Base-by-base conservation (phyloP, 2,329 filamentous ascomycete genomes). In the Thelonectria olida region DNA sequence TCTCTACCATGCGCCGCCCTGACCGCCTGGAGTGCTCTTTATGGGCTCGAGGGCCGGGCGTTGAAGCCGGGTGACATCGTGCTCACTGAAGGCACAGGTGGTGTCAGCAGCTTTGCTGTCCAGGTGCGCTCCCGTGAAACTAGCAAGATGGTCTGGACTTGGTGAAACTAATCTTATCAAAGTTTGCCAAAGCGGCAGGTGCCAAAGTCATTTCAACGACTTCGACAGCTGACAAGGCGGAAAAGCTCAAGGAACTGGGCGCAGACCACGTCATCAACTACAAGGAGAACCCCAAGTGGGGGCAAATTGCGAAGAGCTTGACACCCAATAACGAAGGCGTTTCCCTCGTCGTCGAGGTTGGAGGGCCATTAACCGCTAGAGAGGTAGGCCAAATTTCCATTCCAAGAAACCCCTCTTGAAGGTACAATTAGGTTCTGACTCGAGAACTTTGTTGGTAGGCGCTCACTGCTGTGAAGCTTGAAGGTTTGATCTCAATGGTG, bases 271-370 rank as follows among this genome's bases (percentile, higher is more conserved):
- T 84, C 2, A 80, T 90, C 72, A 90, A 90, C 74, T 91, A 91
- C 74, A 84, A 81, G 60, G 80, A 73, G 0, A 80, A 79, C n/a
- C 74, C 82, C 0, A 81, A 86, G 45, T 91, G 88, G 89, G 85
- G 88, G 19, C 74, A 79, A 5, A 80, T 80, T 27, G 87, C 86
- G n/a, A 71, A 82, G 10, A 83, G 82, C 0, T 79, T 84, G 0
- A 81, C 78, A 1, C 74, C 74, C 0, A 73, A 77, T 2, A 79
- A 78, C 3, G 70, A 69, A 2, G 89, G 89, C 25, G 83, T 89
- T 7, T 83, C 90, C 69, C 80, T 88, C 63, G 78, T 91, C 47
- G 69, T 90, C 45, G 89, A 92, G 68, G 84, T 91, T n/a, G 89
- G 87, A n/a, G 89, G 89, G 79, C 84, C 1, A 82, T 78, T 15